Conservation (phyloP, 1,284 basidiomycete genomes). For the Puccinia coronata region DNA sequence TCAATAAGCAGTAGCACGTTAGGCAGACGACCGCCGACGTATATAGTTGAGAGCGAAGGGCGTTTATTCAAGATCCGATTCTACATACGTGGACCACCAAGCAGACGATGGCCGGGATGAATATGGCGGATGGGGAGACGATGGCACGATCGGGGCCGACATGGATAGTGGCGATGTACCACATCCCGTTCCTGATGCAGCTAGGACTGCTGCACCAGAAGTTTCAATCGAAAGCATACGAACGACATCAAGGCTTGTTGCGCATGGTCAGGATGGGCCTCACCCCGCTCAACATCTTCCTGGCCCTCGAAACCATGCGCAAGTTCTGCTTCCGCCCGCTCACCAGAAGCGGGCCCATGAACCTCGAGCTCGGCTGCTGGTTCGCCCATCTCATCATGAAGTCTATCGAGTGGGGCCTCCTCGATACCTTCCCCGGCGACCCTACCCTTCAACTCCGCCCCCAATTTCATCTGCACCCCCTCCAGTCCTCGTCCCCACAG, state of each 20-base stretch:
- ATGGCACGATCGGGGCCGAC: too few relatives aligned
- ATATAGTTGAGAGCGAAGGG: too few relatives aligned
- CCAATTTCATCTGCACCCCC: not conserved
- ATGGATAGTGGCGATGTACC: constrained; percentile 4
- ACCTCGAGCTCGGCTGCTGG: constrained; percentile 33
- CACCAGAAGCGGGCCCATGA: constrained; percentile 19
- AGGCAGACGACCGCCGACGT: too few relatives aligned
- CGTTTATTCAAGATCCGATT: too few relatives aligned
- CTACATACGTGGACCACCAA: too few relatives aligned
- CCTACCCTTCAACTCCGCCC: constrained; percentile 16
- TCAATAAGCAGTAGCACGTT: too few relatives aligned
- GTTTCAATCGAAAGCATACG: constrained; percentile 1
- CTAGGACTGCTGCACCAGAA: constrained; percentile 16
- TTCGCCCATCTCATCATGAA: constrained; percentile 30
- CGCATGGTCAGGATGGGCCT: not conserved
- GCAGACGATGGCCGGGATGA: too few relatives aligned
- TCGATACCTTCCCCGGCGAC: not conserved
- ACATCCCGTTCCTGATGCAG: constrained; percentile 10
- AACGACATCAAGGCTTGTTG: not conserved
- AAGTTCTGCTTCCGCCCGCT: constrained; percentile 19
- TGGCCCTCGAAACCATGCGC: constrained; percentile 26
- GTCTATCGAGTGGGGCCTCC: constrained; percentile 39
- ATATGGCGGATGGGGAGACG: too few relatives aligned
- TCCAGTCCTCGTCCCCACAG: not conserved
- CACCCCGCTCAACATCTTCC: constrained; percentile 22